phyloP scores from a whole-genome alignment of 1,284 basidiomycete genomes.

The Marasmius oreades region DNA sequence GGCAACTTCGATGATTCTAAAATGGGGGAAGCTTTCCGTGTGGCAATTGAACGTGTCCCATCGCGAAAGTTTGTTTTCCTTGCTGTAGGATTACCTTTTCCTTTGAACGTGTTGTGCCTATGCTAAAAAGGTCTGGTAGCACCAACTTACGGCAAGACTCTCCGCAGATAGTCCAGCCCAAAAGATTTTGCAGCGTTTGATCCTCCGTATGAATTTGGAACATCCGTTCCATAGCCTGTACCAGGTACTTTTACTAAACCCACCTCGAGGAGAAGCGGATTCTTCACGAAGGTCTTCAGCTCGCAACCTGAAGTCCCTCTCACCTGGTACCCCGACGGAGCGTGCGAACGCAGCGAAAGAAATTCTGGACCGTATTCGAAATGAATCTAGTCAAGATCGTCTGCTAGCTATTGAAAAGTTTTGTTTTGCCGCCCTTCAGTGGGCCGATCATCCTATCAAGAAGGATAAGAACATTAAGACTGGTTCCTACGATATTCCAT shows the following conservation, averaged over 20 bases:
- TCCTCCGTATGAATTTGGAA: conserved; percentile 78
- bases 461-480: conserved; percentile 24
- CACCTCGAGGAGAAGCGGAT: conserved; percentile 25
- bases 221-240: conserved; percentile 96
- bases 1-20: conserved; percentile 69
- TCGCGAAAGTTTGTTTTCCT: conserved; percentile 90
- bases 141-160: conserved; percentile 89
- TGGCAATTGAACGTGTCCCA: conserved; percentile 63
- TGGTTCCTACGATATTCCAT: conserved; percentile 35
- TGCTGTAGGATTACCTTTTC: conserved; percentile 48
- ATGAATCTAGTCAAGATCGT: conserved; percentile 37
- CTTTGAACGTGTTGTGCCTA: background rate
- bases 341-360: conserved; percentile 66
- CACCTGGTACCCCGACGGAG: conserved; percentile 42
- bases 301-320: conserved; percentile 5
- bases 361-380: conserved; percentile 63
- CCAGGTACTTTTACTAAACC: conserved; percentile 76
- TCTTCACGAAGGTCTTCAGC: conserved; percentile 5
- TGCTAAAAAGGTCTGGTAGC: conserved; percentile 31
- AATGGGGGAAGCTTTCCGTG: conserved; percentile 33
- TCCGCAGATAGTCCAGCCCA: conserved; percentile 54
- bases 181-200: conserved; percentile 57
- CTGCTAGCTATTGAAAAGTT: conserved; percentile 63
- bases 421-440: conserved; percentile 75
- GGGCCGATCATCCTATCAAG: conserved; percentile 68